Base-by-base conservation (phyloP, 805 yeast species). In the Ogataea saltuana region DNA sequence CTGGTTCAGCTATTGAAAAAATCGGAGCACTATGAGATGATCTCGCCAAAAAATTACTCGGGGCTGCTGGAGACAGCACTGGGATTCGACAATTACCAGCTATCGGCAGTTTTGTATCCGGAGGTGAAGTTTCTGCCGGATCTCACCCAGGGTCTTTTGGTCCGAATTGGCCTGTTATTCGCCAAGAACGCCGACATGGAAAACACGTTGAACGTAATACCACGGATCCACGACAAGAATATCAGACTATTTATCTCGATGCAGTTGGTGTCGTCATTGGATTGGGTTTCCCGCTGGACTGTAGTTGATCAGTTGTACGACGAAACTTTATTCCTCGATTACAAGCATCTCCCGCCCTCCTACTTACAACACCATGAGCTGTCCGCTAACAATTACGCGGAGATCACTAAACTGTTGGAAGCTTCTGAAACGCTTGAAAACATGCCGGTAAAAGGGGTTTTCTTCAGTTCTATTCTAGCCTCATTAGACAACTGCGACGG, bases 401-500 rank as follows among this genome's bases (percentile, higher is more conserved):
- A 33, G 13, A 19, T 55, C 8, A 28, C 21, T 3, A 32, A 33
- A 28, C 32, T 30, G 4, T 17, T 54, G 7, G 20, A 32, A 1
- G 8, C 21, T 4, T n/a, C 49, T 1, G 11, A 32, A 4, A 26
- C 13, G 6, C 8, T 56, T 10, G 23, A 42, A 2, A 27, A 33
- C 11, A 8, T 12, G 1, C 12, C 38, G 13, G 40, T 54, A 0
- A 46, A 48, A 16, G 33, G 47, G n/a, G 16, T 59, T 13, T 25
- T 50, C 9, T 9, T 60, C 6, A 51, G 42, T 26, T 46, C 53
- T 0, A 11, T 58, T 2, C 41, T 60, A n/a, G 25, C 45, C 9
- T 54, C 61, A 1, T 46, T 55, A 4, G 54, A 58, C 27, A 48
- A 49, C 21, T 31, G 32, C 11, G 26, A 33, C 6, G 45, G 46